Percentiles rank a stretch among this genome's conserved stretches.
Conservation (phyloP, 2,329 filamentous ascomycete species). For the Clonostachys sp. region DNA sequence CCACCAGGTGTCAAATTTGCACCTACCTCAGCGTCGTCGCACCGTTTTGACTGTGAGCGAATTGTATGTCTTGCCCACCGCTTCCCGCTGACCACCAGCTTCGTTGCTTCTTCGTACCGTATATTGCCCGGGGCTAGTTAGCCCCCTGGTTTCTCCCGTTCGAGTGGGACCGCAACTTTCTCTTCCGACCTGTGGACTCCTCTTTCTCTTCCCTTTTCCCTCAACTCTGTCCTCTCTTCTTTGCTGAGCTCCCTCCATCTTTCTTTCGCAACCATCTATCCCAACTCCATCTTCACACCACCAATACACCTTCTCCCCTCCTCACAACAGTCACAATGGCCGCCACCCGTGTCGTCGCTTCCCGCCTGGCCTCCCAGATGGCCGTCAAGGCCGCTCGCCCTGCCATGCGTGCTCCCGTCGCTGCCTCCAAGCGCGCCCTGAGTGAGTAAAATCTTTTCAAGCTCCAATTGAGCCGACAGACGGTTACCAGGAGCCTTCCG, state of each 20-base stretch:
- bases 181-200: slow-evolving; percentile 21
- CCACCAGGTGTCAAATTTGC: not conserved
- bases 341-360: slow-evolving; percentile 72
- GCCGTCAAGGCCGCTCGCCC: slow-evolving; percentile 75
- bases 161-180: slow-evolving; percentile 27
- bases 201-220: slow-evolving; percentile 32
- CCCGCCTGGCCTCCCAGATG: slow-evolving; percentile 73
- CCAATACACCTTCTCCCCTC: slow-evolving; percentile 15
- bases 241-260: slow-evolving; percentile 17
- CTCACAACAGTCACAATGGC: slow-evolving; percentile 68
- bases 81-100: not conserved
- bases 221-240: slow-evolving; percentile 17
- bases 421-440: slow-evolving; percentile 72
- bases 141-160: not conserved
- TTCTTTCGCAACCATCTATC: slow-evolving; percentile 25
- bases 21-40: slow-evolving; percentile 1
- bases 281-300: slow-evolving; percentile 13
- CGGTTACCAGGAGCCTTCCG: not conserved
- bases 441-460: slow-evolving; percentile 48
- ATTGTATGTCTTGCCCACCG: not conserved
- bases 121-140: not conserved
- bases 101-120: not conserved
- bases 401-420: slow-evolving; percentile 61
- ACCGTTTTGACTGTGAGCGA: not conserved
- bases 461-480: slow-evolving; percentile 20